phyloP scores from a whole-genome alignment of 75 land plant species.

The Sequoiadendron giganteum region DNA sequence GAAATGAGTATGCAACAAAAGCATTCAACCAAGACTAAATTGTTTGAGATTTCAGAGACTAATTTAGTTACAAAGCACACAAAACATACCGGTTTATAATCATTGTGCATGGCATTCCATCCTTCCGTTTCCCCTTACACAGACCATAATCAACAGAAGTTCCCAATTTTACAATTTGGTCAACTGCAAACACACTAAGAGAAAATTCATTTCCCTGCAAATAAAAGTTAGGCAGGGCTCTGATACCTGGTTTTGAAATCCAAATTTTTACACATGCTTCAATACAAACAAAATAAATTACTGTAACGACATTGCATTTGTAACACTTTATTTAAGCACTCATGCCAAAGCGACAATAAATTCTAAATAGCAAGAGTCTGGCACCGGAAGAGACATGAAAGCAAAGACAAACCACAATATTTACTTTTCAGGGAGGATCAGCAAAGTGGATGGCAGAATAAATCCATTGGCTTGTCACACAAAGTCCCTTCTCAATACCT shows the following conservation, averaged over 20 bases:
- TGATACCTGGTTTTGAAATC: background rate
- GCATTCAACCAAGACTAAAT: background rate
- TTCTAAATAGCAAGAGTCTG: background rate
- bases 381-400: background rate
- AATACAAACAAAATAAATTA: background rate
- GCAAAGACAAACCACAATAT: background rate
- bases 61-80: background rate
- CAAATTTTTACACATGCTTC: background rate
- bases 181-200: constrained; percentile 57
- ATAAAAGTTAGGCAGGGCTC: constrained; percentile 14
- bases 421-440: background rate
- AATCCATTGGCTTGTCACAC: background rate
- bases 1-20: background rate
- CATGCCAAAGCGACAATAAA: background rate
- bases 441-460: background rate
- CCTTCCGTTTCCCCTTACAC: constrained; percentile 80
- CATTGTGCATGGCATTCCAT: constrained; percentile 74
- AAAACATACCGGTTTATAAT: constrained; percentile 69
- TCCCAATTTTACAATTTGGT: constrained; percentile 77
- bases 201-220: constrained; percentile 68
- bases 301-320: background rate
- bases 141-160: constrained; percentile 78
- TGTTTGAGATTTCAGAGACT: background rate
- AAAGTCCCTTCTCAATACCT: background rate
- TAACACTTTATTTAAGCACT: background rate